Base-by-base conservation (phyloP, 164 flowering plant genomes). In the Magnolia kwangsiensis region DNA sequence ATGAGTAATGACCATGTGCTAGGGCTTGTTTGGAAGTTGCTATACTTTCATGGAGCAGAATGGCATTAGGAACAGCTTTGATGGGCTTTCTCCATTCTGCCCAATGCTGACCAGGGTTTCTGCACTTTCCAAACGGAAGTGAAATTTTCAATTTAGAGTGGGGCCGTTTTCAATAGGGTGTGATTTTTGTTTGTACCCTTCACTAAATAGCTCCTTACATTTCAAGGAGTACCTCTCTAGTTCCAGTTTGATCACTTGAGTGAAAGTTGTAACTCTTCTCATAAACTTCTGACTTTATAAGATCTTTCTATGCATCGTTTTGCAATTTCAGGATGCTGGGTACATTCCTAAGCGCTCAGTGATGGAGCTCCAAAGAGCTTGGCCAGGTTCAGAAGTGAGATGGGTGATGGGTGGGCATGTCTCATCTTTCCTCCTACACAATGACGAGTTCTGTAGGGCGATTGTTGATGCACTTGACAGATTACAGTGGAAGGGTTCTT, bases 381-480 rank as follows among this genome's bases (percentile, higher is more conserved):
- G 99, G 98, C 99, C 98, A 11, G 99, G 99, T 29, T 96, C 98
- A 23, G 97, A 94, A 82, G 99, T 96, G 80, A 89, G 99, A 81
- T 96, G 99, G 99, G 98, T 96, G 19, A 92, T 90, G 0, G 99
- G 99, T 2, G 99, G 99, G 19, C 99, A 96, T 79, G 95, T 94
- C 66, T 94, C 99, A 16, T 94, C 98, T 18, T 88, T 96, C 82
- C 82, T 96, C 86, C 95, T 96, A 73, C 99, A 94, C 86, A 88
- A 88, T 78, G 89, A 84, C 64, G 91, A 87, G 76, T 96, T 96
- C 75, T 91, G 98, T 3, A 87, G 77, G 78, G 98, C 98, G 63
- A 96, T 96, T 51, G 88, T 90, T 4, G 99, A 96, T 78, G 91
- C 86, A 4, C 92, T 96, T 50, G 51, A 88, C 87, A 84, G 98